phyloP scores from a whole-genome alignment of 805 yeast genomes.

The Pichia ethanolica region DNA sequence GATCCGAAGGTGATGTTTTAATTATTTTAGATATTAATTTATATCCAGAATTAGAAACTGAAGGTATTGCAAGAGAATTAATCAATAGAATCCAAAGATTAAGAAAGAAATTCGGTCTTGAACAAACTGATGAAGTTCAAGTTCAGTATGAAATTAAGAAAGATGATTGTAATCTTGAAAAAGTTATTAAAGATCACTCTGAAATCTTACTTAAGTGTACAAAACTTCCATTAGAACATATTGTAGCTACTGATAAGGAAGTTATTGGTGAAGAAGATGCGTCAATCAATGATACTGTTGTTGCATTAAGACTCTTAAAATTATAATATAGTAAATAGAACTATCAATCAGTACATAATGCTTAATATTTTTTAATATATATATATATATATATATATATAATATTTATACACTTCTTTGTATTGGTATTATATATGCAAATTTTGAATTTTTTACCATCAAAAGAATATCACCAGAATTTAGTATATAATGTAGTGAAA shows the following conservation, averaged over 20 bases:
- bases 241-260: conserved; percentile 33
- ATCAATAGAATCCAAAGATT: conserved; percentile 95
- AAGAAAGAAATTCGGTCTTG: conserved; percentile 92
- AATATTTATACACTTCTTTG: too few relatives aligned
- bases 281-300: conserved; percentile 67
- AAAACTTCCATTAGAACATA: conserved; percentile 50
- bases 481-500: too few relatives aligned
- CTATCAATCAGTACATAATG: too few relatives aligned
- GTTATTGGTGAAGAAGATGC: conserved; percentile 87
- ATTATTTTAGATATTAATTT: conserved; percentile 82
- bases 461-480: too few relatives aligned
- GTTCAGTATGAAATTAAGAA: conserved; percentile 73
- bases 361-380: too few relatives aligned
- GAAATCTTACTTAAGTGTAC: conserved; percentile 72
- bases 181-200: conserved; percentile 54
- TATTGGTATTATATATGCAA: too few relatives aligned
- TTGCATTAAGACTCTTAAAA: conserved; percentile 70
- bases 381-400: too few relatives aligned
- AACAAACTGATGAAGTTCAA: conserved; percentile 88
- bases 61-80: conserved; percentile 94
- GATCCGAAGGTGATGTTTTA: conserved; percentile 85
- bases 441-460: too few relatives aligned
- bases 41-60: conserved; percentile 82
- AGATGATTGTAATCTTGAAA: conserved; percentile 59
- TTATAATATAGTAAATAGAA: conserved; percentile 29